phyloP scores from a whole-genome alignment of 352 stramenopile species.

The Globisporangium cylindrosporum region DNA sequence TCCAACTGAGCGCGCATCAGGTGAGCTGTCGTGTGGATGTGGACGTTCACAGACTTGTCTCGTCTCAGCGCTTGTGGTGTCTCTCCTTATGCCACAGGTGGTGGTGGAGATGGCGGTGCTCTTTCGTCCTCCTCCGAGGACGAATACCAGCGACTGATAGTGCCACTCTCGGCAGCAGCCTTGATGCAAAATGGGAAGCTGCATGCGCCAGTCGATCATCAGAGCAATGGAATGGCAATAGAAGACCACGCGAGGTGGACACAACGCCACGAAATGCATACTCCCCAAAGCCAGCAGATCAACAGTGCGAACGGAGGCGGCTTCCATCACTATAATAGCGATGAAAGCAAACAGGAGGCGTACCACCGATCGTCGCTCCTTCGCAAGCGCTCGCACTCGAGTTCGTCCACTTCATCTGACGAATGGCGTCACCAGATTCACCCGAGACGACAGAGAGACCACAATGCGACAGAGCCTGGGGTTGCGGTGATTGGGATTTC shows the following conservation, averaged over 20 bases:
- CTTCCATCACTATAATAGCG: not conserved
- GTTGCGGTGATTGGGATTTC: not conserved
- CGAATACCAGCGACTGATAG: not conserved
- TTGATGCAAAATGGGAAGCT: not conserved
- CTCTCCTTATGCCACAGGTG: not conserved
- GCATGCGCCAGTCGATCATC: not conserved
- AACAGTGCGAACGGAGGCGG: not conserved
- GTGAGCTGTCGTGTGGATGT: not conserved
- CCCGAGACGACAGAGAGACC: not conserved
- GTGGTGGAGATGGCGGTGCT: not conserved
- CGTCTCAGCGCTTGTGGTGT: not conserved
- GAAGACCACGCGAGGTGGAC: not conserved
- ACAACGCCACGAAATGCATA: not conserved
- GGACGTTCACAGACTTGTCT: not conserved
- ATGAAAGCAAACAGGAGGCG: not conserved
- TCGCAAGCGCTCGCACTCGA: slow-evolving; percentile 4
- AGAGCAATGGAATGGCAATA: not conserved
- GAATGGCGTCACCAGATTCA: not conserved
- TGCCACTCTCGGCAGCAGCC: too few species aligned
- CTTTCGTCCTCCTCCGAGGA: not conserved
- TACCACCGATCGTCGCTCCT: not conserved
- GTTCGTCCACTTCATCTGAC: slow-evolving; percentile 3
- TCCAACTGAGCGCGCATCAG: not conserved
- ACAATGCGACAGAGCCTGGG: not conserved
- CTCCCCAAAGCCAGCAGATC: not conserved